Conservation (phyloP, 371 early-diverging fungal species). For the Nematocida minor region DNA sequence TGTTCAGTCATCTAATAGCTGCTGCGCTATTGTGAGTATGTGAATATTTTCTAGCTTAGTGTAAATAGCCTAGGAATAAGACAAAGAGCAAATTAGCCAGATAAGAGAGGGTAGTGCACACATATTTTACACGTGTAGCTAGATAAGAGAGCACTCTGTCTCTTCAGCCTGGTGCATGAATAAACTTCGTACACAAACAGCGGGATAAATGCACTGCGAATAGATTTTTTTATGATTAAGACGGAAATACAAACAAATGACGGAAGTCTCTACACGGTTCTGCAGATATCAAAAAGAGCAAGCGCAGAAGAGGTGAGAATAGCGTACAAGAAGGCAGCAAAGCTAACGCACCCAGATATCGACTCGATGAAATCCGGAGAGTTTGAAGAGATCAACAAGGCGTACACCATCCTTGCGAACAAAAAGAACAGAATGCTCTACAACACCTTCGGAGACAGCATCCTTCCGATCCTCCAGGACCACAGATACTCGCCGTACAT, state of each 20-base stretch:
- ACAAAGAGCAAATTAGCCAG: no score
- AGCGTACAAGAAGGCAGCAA: slow-evolving; percentile 38
- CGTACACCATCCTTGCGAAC: slow-evolving; percentile 31
- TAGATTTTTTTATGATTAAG: slow-evolving; percentile 40
- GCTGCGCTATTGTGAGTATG: no score
- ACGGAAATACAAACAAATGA: not conserved
- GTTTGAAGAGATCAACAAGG: slow-evolving; percentile 23
- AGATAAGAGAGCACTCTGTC: no score
- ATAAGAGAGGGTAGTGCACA: not conserved
- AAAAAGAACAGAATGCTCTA: slow-evolving; percentile 25
- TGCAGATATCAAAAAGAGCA: slow-evolving; percentile 15
- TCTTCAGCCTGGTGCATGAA: not conserved
- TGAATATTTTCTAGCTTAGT: no score
- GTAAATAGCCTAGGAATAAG: no score
- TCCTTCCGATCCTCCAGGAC: slow-evolving; percentile 6
- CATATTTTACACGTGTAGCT: not conserved
- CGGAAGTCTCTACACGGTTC: slow-evolving; percentile 1
- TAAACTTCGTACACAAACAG: not conserved
- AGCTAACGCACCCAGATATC: slow-evolving; percentile 22
- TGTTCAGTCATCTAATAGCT: no score
- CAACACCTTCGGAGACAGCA: slow-evolving; percentile 25
- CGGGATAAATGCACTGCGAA: not conserved
- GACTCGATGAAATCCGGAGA: not conserved
- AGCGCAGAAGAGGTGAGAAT: slow-evolving; percentile 16
- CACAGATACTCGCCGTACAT: slow-evolving; percentile 4